Base-by-base conservation (phyloP, 768 basidiomycete genomes). In the Suillus weaverae region DNA sequence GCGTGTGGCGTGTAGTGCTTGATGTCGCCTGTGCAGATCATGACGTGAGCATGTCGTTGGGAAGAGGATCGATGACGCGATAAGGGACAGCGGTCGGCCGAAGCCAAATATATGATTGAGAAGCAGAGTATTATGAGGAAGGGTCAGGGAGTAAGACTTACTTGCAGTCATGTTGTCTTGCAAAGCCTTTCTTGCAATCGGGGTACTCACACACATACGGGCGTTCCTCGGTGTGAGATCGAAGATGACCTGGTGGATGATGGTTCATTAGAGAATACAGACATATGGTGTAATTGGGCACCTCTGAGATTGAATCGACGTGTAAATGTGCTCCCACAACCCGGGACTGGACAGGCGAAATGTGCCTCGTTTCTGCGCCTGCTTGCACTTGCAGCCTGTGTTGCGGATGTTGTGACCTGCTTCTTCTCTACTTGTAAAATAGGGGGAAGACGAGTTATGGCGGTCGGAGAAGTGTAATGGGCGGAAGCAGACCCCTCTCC, bases 121-220 rank as follows among this genome's bases (percentile, higher is more conserved):
- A 43, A 32, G 39, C 16, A 59, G 16, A 59, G 16, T 39, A 26
- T 38, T 36, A 36, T 22, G 35, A 38, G 33, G 54, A 55, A 55
- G 51, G 16, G 32, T 44, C 43, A 43, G 4, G n/a, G 13, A 55
- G 30, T 22, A 33, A 48, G 20, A 87, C 91, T 74, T 72, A 92
- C 90, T 97, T 97, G 91, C 95, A 97, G 74, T 98, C 95, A 76
- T 98, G 95, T 75, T 96, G 94, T 53, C 95, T 85, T 60, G 95
- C 95, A 74, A 97, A 97, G 32, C 93, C 91, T 75, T 97, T 98
- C 74, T 91, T 91, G 76, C 95, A 98, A 36, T 94, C 95, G 14
- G 93, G 92, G 86, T 91, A 95, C 65, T 93, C 90, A 76, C 95
- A 97, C 65, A 93, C 86, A 77, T 94, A 98, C 43, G 95, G 95